phyloP scores from a whole-genome alignment of 2,329 filamentous ascomycete genomes.

The Dothiorella sarmentorum region DNA sequence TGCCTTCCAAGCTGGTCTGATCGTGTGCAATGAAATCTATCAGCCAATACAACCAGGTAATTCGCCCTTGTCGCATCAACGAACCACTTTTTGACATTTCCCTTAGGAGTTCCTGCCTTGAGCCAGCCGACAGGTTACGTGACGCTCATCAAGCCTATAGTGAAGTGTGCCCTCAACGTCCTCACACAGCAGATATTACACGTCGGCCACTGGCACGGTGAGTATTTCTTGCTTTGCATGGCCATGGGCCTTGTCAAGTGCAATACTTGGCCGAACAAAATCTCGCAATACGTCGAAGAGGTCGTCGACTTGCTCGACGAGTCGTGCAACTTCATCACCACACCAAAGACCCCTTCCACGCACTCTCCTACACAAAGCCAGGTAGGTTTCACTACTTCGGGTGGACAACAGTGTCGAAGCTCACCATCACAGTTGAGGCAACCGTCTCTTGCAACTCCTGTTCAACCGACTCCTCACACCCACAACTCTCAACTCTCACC shows the following conservation, averaged over 20 bases:
- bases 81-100: background rate
- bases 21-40: background rate
- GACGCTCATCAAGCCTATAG: background rate
- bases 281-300: background rate
- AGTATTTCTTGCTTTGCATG: background rate
- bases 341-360: background rate
- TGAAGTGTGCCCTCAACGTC: background rate
- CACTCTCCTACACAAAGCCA: background rate
- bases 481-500: background rate
- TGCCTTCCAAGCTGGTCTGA: constrained; percentile 1
- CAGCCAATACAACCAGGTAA: background rate
- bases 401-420: too few relatives aligned
- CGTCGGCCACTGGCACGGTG: constrained; percentile 2
- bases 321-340: constrained; percentile 3
- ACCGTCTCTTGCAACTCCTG: background rate
- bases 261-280: background rate
- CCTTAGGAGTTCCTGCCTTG: background rate
- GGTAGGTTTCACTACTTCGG: background rate
- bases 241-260: background rate
- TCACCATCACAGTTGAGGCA: background rate
- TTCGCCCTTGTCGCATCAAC: background rate
- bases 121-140: background rate
- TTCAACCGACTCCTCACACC: background rate
- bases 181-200: background rate
- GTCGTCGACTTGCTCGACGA: background rate